Conservation (phyloP, 2,329 filamentous ascomycete species). For the Penicillium sp. region DNA sequence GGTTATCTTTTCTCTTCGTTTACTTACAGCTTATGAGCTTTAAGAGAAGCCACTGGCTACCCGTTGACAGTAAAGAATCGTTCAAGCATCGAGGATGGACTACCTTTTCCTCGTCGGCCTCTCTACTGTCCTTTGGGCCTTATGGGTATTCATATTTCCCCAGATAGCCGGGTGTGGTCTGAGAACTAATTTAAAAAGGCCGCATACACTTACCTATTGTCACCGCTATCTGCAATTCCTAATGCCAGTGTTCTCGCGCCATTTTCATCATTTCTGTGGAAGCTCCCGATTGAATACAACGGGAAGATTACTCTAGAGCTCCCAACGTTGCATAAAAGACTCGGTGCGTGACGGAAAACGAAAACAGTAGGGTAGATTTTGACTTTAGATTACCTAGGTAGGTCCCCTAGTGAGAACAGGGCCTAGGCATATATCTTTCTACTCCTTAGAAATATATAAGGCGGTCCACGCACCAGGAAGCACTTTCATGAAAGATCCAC, state of each 20-base stretch:
- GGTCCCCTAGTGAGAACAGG: not conserved
- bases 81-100: no score
- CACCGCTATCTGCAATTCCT: not conserved
- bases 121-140: no score
- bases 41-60: no score
- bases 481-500: slow-evolving; percentile 3
- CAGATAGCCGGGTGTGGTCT: no score
- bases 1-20: no score
- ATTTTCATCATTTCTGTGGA: not conserved
- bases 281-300: not conserved
- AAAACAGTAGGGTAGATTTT: not conserved
- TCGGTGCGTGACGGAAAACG: not conserved
- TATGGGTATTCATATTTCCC: no score
- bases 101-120: no score
- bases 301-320: not conserved
- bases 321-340: not conserved
- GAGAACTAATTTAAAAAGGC: no score
- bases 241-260: not conserved
- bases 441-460: not conserved
- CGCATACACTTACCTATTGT: not conserved
- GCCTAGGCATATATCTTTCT: slow-evolving; percentile 1
- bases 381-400: not conserved
- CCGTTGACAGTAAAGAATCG: no score
- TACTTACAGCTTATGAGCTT: no score
- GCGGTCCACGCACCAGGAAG: not conserved